These are phyloP conservation scores for Nepenthes alata DNA, from an alignment of 179 eudicot species.

Conservation along the genomic window DNA sequence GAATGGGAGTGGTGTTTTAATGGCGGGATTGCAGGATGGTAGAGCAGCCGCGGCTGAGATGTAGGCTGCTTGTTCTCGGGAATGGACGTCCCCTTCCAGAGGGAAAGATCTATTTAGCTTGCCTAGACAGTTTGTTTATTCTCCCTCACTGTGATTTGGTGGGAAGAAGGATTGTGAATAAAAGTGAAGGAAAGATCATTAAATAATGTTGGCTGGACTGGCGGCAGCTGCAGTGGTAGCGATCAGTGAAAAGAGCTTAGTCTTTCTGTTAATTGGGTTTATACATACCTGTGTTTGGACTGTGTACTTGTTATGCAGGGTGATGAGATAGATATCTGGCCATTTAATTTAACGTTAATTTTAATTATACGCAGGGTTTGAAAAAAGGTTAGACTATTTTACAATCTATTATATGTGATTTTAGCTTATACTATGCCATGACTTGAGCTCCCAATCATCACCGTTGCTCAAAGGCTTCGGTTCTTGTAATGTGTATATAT, in stretches of 20 bases:
- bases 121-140: slow-evolving; percentile 87
- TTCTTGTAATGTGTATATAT: too few species aligned
- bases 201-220: neutral
- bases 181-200: slow-evolving; percentile 3
- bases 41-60: slow-evolving; percentile 11
- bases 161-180: slow-evolving; percentile 7
- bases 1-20: slow-evolving; percentile 30
- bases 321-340: too few species aligned
- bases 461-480: too few species aligned
- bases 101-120: slow-evolving; percentile 79
- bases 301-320: too few species aligned
- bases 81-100: slow-evolving; percentile 93
- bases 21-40: slow-evolving; percentile 42
- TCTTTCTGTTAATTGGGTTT: neutral
- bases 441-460: too few species aligned
- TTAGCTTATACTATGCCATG: too few species aligned
- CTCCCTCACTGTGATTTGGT: slow-evolving; percentile 55
- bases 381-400: too few species aligned
- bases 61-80: slow-evolving; percentile 34
- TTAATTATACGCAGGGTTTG: too few species aligned
- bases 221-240: slow-evolving; percentile 8
- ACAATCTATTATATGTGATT: too few species aligned
- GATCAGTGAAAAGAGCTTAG: slow-evolving; percentile 17
- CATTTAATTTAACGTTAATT: too few species aligned
- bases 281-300: too few species aligned